Evolutionary conservation across 768 basidiomycete genomes (phyloP).

Genomic region (Fomitopsis serialis): DNA sequence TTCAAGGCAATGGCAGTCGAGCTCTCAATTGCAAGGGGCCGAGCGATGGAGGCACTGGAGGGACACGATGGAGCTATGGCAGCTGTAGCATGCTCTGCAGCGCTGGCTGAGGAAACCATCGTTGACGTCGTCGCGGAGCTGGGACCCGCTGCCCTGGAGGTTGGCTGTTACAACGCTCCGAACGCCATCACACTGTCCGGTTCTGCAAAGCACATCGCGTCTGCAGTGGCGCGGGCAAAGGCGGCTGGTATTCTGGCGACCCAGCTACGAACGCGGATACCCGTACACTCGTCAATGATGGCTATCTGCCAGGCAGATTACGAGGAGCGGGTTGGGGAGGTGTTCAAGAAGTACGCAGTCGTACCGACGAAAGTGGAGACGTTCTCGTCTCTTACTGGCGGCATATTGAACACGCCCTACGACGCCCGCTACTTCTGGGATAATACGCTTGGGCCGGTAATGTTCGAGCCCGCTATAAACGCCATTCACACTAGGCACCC

Average conservation of each 20-base stretch:
- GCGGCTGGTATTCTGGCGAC: slow-evolving; percentile 28
- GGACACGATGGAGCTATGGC: slow-evolving; percentile 36
- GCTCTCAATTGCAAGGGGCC: slow-evolving; percentile 36
- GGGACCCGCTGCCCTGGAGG: slow-evolving; percentile 24
- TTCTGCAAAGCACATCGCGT: slow-evolving; percentile 14
- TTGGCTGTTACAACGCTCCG: slow-evolving; percentile 37
- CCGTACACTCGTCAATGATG: slow-evolving; percentile 36
- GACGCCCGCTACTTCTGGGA: slow-evolving; percentile 37
- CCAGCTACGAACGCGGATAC: slow-evolving; percentile 29
- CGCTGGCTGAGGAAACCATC: slow-evolving; percentile 24
- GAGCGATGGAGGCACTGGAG: slow-evolving; percentile 30
- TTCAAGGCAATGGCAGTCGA: slow-evolving; percentile 37
- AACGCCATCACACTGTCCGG: slow-evolving; percentile 36
- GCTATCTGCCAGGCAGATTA: slow-evolving; percentile 29
- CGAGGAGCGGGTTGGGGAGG: slow-evolving; percentile 18
- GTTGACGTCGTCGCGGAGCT: slow-evolving; percentile 8
- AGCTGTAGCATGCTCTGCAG: slow-evolving; percentile 30
- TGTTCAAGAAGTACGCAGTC: slow-evolving; percentile 30
- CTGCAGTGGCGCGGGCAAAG: slow-evolving; percentile 24
- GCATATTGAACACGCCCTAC: slow-evolving; percentile 17
- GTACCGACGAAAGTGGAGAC: slow-evolving; percentile 21
- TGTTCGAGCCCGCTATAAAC: slow-evolving; percentile 28
- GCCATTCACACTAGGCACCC: slow-evolving; percentile 9
- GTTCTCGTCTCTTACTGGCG: slow-evolving; percentile 34
- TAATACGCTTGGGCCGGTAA: slow-evolving; percentile 31